A percentile compares a stretch with the other conserved stretches of the same genome.
These are phyloP conservation scores for Dentipellis fragilis DNA, from an alignment of 768 basidiomycete species.

Conservation along the genomic window DNA sequence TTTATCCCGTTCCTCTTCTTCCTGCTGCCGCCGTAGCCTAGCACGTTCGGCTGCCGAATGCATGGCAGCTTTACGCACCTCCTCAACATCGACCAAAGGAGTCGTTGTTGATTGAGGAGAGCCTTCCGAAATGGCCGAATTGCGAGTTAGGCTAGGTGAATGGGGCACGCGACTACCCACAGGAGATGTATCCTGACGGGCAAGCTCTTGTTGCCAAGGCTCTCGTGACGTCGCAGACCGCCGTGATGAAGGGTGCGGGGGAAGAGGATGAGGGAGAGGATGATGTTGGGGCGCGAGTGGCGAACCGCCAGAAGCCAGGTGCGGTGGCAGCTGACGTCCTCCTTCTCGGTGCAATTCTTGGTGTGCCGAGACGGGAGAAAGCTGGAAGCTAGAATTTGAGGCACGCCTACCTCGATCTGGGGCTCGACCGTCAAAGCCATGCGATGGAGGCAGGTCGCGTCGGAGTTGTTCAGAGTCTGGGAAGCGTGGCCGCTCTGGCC, in stretches of 20 bases:
- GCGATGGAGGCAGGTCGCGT: constrained; percentile 12
- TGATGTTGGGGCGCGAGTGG: too few species aligned
- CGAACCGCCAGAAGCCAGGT: neutral
- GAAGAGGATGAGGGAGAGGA: constrained; percentile 1
- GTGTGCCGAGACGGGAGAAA: constrained; percentile 6
- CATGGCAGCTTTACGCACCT: constrained; percentile 68
- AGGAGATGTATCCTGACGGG: constrained; percentile 7
- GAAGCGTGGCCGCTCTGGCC: constrained; percentile 13
- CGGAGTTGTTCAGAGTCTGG: constrained; percentile 8
- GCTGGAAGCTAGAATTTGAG: constrained; percentile 9
- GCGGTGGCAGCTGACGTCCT: constrained; percentile 13
- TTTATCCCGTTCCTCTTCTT: constrained; percentile 75
- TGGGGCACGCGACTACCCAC: constrained; percentile 1
- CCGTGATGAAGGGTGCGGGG: constrained; percentile 5
- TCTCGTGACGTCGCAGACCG: constrained; percentile 10
- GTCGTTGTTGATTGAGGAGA: constrained; percentile 12
- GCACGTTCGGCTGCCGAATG: constrained; percentile 79
- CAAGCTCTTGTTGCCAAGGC: constrained; percentile 9
- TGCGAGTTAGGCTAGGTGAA: constrained; percentile 6
- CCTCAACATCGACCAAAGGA: constrained; percentile 36
- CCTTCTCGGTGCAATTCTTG: constrained; percentile 12
- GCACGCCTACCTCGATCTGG: constrained; percentile 11
- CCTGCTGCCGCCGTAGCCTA: constrained; percentile 65
- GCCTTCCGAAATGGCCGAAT: constrained; percentile 5
- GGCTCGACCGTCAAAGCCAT: constrained; percentile 9